Evolutionary conservation across 345 rosid species (phyloP).

Genomic region (Arabis hirsuta): DNA sequence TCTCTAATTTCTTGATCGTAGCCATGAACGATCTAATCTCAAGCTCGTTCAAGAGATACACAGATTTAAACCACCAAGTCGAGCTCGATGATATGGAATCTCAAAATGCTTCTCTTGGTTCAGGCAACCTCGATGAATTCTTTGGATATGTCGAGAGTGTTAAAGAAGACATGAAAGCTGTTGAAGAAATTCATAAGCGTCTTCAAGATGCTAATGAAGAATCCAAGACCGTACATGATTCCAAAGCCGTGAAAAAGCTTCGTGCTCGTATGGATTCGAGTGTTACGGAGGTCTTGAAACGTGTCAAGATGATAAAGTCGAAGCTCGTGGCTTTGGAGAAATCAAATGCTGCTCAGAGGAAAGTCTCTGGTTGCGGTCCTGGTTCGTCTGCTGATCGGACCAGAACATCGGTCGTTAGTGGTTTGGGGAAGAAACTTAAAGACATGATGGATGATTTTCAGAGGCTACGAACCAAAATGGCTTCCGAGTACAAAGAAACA

Average conservation of each 20-base stretch:
- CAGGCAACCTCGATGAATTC: slow-evolving; percentile 74
- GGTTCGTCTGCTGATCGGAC: slow-evolving; percentile 83
- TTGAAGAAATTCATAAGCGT: slow-evolving; percentile 61
- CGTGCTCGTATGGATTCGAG: slow-evolving; percentile 71
- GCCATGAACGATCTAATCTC: slow-evolving; percentile 63
- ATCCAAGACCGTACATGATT: slow-evolving; percentile 67
- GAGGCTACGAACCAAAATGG: slow-evolving; percentile 59
- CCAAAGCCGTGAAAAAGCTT: slow-evolving; percentile 65
- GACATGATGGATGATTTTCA: slow-evolving; percentile 79
- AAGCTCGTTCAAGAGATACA: slow-evolving; percentile 62
- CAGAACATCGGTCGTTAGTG: slow-evolving; percentile 78
- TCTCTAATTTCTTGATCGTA: slow-evolving; percentile 16
- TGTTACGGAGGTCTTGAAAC: slow-evolving; percentile 65
- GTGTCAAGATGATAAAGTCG: slow-evolving; percentile 63
- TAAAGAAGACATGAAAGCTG: slow-evolving; percentile 71
- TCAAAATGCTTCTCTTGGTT: slow-evolving; percentile 46
- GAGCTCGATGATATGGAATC: slow-evolving; percentile 52
- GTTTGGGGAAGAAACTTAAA: slow-evolving; percentile 76
- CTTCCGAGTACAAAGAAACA: slow-evolving; percentile 72
- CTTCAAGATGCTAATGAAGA: slow-evolving; percentile 75
- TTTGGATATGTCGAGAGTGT: slow-evolving; percentile 78
- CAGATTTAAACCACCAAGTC: slow-evolving; percentile 52
- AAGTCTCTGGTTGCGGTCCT: slow-evolving; percentile 78
- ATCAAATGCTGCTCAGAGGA: slow-evolving; percentile 76
- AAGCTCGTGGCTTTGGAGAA: slow-evolving; percentile 80